phyloP scores from a whole-genome alignment of 176 grass and related monocot species.

The Poa pratensis region DNA sequence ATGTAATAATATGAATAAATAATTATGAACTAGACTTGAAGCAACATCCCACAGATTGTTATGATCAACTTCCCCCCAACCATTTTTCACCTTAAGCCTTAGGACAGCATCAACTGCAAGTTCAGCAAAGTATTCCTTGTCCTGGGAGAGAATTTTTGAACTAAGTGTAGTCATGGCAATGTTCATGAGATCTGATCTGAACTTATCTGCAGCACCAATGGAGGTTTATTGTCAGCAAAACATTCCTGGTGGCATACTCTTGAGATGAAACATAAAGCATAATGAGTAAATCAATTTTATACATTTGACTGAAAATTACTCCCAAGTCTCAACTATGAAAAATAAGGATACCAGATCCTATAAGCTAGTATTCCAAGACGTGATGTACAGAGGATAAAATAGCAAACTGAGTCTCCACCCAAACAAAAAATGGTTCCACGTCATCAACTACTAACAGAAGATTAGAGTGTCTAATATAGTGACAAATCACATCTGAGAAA shows the following conservation, averaged over 20 bases:
- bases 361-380: background rate
- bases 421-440: background rate
- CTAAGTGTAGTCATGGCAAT: conserved; percentile 98
- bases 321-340: background rate
- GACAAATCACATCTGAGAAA: conserved; percentile 3
- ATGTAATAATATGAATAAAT: background rate
- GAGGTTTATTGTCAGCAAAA: conserved; percentile 17
- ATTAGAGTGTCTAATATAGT: conserved; percentile 1
- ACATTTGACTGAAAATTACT: background rate
- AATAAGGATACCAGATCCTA: background rate
- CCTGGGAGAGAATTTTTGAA: conserved; percentile 97
- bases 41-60: background rate
- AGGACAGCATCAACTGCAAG: conserved; percentile 94
- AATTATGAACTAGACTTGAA: conserved; percentile 8
- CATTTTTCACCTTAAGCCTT: conserved; percentile 82
- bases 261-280: background rate
- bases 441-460: background rate
- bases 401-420: background rate
- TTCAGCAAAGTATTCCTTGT: conserved; percentile 93
- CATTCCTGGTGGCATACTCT: background rate
- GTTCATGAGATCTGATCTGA: conserved; percentile 89
- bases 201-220: conserved; percentile 68
- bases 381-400: background rate
- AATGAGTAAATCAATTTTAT: background rate
- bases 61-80: background rate